phyloP scores from a whole-genome alignment of 2,329 filamentous ascomycete genomes.

The Metarhizium sp. region DNA sequence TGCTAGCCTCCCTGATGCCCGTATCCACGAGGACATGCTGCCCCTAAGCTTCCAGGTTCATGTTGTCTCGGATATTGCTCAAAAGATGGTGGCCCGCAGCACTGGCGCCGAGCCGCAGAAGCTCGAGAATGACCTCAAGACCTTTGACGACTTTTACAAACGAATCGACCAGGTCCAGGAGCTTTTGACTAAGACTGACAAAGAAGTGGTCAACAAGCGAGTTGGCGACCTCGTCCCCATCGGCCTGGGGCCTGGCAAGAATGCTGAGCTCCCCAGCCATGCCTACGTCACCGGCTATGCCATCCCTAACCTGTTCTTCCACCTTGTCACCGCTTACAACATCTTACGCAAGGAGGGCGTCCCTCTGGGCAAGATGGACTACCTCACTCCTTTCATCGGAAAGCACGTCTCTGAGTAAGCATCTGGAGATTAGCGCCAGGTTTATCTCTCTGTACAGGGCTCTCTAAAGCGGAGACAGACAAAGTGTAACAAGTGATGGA shows the following conservation, averaged over 20 bases:
- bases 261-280: slow-evolving; percentile 14
- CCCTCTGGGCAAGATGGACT: slow-evolving; percentile 52
- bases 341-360: slow-evolving; percentile 54
- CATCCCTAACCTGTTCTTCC: slow-evolving; percentile 57
- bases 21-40: slow-evolving; percentile 32
- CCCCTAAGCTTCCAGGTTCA: slow-evolving; percentile 31
- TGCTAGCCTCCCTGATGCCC: slow-evolving; percentile 20
- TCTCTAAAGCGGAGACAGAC: too few species aligned
- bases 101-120: slow-evolving; percentile 19
- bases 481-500: too few species aligned
- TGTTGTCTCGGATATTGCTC: slow-evolving; percentile 18
- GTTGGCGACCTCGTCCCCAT: slow-evolving; percentile 18
- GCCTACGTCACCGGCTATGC: slow-evolving; percentile 39
- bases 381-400: slow-evolving; percentile 26
- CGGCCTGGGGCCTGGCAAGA: slow-evolving; percentile 20
- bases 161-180: slow-evolving; percentile 22
- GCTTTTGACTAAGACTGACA: slow-evolving; percentile 22
- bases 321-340: slow-evolving; percentile 47
- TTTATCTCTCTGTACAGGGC: too few species aligned
- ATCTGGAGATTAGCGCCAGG: neutral
- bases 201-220: slow-evolving; percentile 22
- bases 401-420: slow-evolving; percentile 1
- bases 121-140: slow-evolving; percentile 19
- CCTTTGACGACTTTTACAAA: slow-evolving; percentile 23
- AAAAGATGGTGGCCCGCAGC: slow-evolving; percentile 24